These are phyloP conservation scores for Pichia californica DNA, from an alignment of 805 yeast genomes.

Conservation along the genomic window DNA sequence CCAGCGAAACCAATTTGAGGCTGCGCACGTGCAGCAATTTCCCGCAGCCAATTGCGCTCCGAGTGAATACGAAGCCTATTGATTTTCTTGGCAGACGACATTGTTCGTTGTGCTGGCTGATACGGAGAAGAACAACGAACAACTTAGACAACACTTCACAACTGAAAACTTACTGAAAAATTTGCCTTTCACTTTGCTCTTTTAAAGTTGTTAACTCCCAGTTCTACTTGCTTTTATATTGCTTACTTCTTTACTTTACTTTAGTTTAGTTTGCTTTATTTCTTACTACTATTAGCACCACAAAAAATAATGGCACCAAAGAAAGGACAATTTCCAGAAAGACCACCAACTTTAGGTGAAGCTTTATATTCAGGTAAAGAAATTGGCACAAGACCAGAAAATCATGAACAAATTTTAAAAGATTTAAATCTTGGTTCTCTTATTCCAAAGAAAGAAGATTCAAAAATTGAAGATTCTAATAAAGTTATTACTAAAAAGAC, in stretches of 20 bases:
- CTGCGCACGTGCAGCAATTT: conserved; percentile 3
- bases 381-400: conserved; percentile 11
- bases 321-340: conserved; percentile 15
- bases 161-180: not conserved
- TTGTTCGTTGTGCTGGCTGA: too few species aligned
- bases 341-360: conserved; percentile 16
- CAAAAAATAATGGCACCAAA: conserved; percentile 5
- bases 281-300: not conserved
- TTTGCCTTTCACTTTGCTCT: not conserved
- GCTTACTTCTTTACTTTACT: not conserved
- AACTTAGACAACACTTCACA: too few species aligned
- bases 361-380: conserved; percentile 10
- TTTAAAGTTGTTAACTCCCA: too few species aligned
- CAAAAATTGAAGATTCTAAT: not conserved
- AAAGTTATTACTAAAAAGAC: not conserved
- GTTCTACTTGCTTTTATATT: not conserved
- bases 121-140: too few species aligned
- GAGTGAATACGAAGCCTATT: too few species aligned
- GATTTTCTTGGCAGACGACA: too few species aligned
- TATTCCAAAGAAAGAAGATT: not conserved
- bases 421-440: conserved; percentile 7
- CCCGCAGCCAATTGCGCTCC: too few species aligned
- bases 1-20: too few species aligned
- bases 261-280: not conserved
- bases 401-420: conserved; percentile 7